Base-by-base conservation (phyloP, 495 filamentous ascomycete species). In the Trichodelitschia bisporula region DNA sequence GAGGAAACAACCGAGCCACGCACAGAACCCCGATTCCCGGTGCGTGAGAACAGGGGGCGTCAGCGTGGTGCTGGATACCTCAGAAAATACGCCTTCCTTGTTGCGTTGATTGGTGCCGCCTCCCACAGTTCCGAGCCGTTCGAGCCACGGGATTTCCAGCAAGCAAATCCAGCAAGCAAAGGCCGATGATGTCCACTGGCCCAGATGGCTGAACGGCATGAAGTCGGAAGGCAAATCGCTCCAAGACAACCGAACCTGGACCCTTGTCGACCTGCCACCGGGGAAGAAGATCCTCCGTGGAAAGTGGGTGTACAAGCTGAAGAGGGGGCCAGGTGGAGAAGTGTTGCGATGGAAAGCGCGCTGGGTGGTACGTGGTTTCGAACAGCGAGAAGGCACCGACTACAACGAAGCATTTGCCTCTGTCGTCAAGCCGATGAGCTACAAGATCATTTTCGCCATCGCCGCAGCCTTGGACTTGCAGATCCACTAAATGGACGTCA, bases 361-460 rank as follows among this genome's bases (percentile, higher is more conserved):
- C 26, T 49, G 30, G 35, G 43, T 54, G 16, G 49, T 50, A 2
- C 36, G 44, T 2, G 34, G 46, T 17, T 49, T 38, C 26, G 37
- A 36, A 35, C 42, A 58, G 43, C 23, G 37, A 33, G 30, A 50
- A 12, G 47, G 45, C 13, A 36, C 51, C 15, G 41, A 57, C 33
- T 58, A 48, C 36, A 21, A 51, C 19, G 43, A 59, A 30, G 56
- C 47, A 2, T 58, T 53, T 39, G 41, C 50, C 4, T 44, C 44
- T 17, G 51, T 57, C 15, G 50, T 55, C 21, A 57, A 57, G 32
- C 39, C 42, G 26, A 46, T 46, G 34, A 45, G 34, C 23, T 53
- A 48, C 27, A 45, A 45, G 26, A 35, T 28, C 10, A 28, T 50
- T 18, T 45, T 50, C 18, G 38, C 40, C 3, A 38, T 50, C 8